Conservation (phyloP, 78 protist species). For the Polysphondylium violaceum region DNA sequence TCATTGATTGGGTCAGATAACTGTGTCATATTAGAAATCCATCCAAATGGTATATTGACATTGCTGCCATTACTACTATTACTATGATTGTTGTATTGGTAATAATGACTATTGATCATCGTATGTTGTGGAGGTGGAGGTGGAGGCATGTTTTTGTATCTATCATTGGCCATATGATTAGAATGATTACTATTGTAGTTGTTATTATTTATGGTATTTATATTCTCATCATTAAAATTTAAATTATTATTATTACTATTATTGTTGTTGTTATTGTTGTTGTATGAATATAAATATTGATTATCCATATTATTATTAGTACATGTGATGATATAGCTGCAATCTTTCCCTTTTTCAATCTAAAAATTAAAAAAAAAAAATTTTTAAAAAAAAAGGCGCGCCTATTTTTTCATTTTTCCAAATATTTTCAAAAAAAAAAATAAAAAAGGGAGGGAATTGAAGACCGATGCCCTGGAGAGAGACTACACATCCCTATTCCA, state of each 20-base stretch:
- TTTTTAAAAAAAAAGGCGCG: too few relatives aligned
- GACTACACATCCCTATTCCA: too few relatives aligned
- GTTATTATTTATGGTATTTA: neutral
- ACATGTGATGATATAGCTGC: too few relatives aligned
- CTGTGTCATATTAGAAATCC: constrained; percentile 35
- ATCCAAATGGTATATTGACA: neutral
- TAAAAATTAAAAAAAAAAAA: too few relatives aligned
- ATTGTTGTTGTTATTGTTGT: neutral
- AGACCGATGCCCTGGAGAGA: too few relatives aligned
- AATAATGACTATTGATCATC: neutral
- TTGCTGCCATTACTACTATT: neutral
- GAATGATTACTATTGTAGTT: neutral
- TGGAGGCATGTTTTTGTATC: neutral
- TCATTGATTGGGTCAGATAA: constrained; percentile 49
- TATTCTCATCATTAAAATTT: too few relatives aligned
- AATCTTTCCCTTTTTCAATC: too few relatives aligned
- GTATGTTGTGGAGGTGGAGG: neutral
- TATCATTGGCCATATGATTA: neutral
- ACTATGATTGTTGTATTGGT: neutral
- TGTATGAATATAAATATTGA: neutral
- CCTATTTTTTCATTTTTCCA: too few relatives aligned
- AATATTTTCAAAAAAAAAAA: too few relatives aligned
- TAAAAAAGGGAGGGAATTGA: too few relatives aligned
- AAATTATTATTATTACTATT: too few relatives aligned
- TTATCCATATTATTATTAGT: too few relatives aligned